Conservation (phyloP, 495 filamentous ascomycete genomes). For the Corynascus novoguineensis region DNA sequence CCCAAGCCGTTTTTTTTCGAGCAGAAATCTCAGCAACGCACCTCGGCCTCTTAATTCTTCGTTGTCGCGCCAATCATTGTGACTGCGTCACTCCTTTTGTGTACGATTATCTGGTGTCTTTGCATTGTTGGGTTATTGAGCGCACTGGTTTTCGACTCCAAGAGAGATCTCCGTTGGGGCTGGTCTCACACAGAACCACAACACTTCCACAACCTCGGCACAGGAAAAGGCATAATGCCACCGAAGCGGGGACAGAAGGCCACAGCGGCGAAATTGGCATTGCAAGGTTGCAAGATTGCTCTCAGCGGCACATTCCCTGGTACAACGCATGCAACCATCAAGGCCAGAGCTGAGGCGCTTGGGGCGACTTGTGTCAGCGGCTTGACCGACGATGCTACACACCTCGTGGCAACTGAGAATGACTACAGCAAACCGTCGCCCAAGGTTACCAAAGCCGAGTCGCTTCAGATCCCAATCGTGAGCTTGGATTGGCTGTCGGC, state of each 20-base stretch:
- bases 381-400: slow-evolving; percentile 50
- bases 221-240: slow-evolving; percentile 19
- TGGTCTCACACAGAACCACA: too few relatives aligned
- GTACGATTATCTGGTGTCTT: too few relatives aligned
- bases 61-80: too few relatives aligned
- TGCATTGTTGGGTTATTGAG: too few relatives aligned
- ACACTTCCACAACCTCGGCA: not conserved
- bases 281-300: slow-evolving; percentile 48
- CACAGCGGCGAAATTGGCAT: slow-evolving; percentile 25
- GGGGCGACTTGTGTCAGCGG: slow-evolving; percentile 46
- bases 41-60: not conserved
- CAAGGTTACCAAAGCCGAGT: slow-evolving; percentile 48
- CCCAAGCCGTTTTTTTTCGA: not conserved
- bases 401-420: slow-evolving; percentile 51
- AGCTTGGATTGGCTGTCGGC: slow-evolving; percentile 57
- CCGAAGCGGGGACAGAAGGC: slow-evolving; percentile 26
- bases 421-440: slow-evolving; percentile 47
- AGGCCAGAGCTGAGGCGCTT: slow-evolving; percentile 40
- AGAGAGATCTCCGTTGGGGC: too few relatives aligned
- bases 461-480: slow-evolving; percentile 51
- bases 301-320: slow-evolving; percentile 56
- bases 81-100: too few relatives aligned
- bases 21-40: not conserved
- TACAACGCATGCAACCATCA: slow-evolving; percentile 45
- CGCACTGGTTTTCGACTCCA: too few relatives aligned